Percentiles rank a stretch among this genome's conserved stretches.
Conservation (phyloP, 116 monocot genomes). For the Phalaenopsis hybrid region DNA sequence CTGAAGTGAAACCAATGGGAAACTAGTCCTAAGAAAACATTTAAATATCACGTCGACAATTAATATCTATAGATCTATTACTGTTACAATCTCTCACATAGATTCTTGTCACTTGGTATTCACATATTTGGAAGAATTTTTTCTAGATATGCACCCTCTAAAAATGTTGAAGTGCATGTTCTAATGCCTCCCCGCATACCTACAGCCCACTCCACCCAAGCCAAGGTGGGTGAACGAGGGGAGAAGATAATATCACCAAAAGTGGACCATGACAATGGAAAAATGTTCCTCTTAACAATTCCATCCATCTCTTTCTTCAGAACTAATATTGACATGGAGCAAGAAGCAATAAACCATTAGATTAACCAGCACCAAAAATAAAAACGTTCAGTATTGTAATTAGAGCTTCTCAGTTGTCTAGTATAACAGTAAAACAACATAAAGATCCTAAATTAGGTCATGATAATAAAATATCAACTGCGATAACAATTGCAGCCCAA, state of each 20-base stretch:
- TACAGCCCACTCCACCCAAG: background rate
- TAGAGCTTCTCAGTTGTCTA: background rate
- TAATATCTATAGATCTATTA: no score
- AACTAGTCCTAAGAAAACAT: no score
- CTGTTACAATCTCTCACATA: no score
- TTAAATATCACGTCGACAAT: no score
- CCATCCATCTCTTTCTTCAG: background rate
- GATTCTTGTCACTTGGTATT: no score
- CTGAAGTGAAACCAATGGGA: no score
- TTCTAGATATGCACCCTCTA: background rate
- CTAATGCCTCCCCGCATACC: background rate
- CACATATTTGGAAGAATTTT: background rate
- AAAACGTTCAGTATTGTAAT: background rate
- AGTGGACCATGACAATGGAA: background rate
- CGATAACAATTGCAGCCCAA: background rate
- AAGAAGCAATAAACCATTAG: background rate
- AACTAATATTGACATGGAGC: background rate
- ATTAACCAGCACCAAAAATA: background rate
- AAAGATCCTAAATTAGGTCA: background rate
- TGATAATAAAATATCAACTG: background rate
- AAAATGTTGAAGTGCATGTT: background rate
- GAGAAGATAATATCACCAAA: background rate
- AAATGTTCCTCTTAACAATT: background rate
- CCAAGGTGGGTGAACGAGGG: background rate
- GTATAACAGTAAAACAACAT: background rate